phyloP scores from a whole-genome alignment of 2,329 filamentous ascomycete species.

The Pyricularia pennisetigena region DNA sequence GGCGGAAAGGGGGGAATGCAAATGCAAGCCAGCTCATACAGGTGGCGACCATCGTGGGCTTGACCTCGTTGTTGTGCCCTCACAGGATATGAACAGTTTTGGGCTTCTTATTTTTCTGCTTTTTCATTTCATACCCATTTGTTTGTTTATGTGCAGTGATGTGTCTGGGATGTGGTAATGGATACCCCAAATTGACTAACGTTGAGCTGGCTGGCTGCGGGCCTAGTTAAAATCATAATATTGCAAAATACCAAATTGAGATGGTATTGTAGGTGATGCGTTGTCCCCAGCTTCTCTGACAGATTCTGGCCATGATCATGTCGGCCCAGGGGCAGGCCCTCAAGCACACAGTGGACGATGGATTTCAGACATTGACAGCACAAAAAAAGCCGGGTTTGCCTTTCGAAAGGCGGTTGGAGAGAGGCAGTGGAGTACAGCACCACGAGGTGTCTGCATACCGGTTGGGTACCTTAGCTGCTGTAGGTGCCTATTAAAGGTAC shows the following conservation, averaged over 20 bases:
- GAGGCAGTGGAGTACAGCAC: background rate
- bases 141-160: background rate
- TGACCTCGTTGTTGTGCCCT: background rate
- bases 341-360: background rate
- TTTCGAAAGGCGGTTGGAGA: background rate
- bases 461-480: background rate
- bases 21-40: background rate
- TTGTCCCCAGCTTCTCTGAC: background rate
- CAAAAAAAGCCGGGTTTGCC: background rate
- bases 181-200: background rate
- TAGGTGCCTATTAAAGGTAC: background rate
- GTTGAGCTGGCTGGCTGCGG: background rate
- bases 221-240: background rate
- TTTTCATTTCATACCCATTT: background rate
- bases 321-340: background rate
- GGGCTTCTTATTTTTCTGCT: background rate
- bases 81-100: background rate
- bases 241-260: background rate
- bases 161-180: background rate
- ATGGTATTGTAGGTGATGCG: background rate
- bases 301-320: background rate
- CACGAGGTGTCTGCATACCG: background rate
- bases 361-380: background rate
- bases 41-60: background rate
- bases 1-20: background rate